Conservation (phyloP, 768 basidiomycete genomes). For the Pholiota conissans region DNA sequence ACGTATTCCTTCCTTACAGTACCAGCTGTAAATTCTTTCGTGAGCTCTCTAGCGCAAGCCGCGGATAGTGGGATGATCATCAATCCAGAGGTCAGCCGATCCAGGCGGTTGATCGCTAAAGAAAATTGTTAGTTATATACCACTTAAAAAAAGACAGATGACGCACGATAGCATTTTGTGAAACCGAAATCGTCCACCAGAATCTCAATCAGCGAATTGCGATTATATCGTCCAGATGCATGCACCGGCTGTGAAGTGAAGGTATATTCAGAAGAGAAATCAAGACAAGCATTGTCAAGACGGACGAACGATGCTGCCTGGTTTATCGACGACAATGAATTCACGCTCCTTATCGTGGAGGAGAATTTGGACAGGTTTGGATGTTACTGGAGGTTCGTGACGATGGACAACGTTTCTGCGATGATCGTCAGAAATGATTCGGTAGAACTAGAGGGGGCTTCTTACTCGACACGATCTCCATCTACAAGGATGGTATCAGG, state of each 20-base stretch:
- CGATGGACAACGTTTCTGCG: constrained; percentile 78
- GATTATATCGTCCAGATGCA: constrained; percentile 86
- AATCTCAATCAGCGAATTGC: constrained; percentile 86
- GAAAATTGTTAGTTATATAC: constrained; percentile 4
- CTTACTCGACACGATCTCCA: constrained; percentile 89
- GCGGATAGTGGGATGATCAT: constrained; percentile 88
- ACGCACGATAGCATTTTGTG: constrained; percentile 80
- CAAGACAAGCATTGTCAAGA: constrained; percentile 15
- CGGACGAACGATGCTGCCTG: constrained; percentile 87
- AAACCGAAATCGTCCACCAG: constrained; percentile 83
- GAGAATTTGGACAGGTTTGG: constrained; percentile 77
- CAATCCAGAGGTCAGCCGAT: constrained; percentile 90
- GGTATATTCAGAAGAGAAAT: constrained; percentile 10
- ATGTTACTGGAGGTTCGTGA: constrained; percentile 96
- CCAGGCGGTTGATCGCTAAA: constrained; percentile 92
- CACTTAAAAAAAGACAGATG: constrained; percentile 1
- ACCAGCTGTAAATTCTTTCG: constrained; percentile 80
- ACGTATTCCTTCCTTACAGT: constrained; percentile 91
- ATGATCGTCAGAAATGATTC: not conserved
- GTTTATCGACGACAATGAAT: constrained; percentile 94
- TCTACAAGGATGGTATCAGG: constrained; percentile 79
- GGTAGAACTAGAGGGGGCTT: not conserved
- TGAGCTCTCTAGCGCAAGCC: constrained; percentile 65
- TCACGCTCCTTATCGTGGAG: constrained; percentile 75
- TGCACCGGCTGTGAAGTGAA: constrained; percentile 73